Percentiles rank a stretch among this genome's conserved stretches.
These are phyloP conservation scores for Debaryomyces hansenii DNA, from an alignment of 805 yeast genomes.

Conservation along the genomic window DNA sequence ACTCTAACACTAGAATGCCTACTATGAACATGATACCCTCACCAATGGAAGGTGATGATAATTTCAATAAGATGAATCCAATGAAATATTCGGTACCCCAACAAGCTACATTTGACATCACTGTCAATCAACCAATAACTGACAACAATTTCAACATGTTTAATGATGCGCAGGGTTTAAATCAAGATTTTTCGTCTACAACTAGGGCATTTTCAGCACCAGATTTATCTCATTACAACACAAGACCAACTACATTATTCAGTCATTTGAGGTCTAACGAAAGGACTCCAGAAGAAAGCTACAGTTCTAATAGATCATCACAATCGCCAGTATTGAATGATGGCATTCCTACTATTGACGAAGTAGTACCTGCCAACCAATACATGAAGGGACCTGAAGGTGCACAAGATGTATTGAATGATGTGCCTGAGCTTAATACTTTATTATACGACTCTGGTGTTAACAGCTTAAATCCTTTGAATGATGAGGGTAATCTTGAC, in stretches of 20 bases:
- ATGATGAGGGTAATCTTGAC: not conserved
- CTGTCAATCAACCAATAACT: constrained; percentile 6
- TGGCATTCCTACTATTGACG: not conserved
- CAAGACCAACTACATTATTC: constrained; percentile 7
- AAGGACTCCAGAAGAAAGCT: not conserved
- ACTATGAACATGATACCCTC: not conserved
- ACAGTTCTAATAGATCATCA: not conserved
- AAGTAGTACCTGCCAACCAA: not conserved
- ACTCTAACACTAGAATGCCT: not conserved
- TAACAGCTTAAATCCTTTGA: constrained; percentile 2
- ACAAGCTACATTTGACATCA: constrained; percentile 12
- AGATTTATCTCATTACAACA: constrained; percentile 7
- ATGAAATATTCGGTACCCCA: constrained; percentile 9
- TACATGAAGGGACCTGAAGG: not conserved
- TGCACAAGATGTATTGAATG: not conserved
- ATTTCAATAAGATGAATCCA: not conserved
- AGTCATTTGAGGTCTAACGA: constrained; percentile 5
- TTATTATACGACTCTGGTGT: constrained; percentile 3
- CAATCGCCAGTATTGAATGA: constrained; percentile 4
- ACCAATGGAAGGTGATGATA: not conserved
- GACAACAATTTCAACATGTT: constrained; percentile 12
- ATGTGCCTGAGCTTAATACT: not conserved
- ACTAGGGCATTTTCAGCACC: constrained; percentile 11
- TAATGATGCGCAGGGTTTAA: constrained; percentile 1
- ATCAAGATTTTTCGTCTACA: not conserved